Conservation (phyloP, 805 yeast genomes). For the Candida verbasci region DNA sequence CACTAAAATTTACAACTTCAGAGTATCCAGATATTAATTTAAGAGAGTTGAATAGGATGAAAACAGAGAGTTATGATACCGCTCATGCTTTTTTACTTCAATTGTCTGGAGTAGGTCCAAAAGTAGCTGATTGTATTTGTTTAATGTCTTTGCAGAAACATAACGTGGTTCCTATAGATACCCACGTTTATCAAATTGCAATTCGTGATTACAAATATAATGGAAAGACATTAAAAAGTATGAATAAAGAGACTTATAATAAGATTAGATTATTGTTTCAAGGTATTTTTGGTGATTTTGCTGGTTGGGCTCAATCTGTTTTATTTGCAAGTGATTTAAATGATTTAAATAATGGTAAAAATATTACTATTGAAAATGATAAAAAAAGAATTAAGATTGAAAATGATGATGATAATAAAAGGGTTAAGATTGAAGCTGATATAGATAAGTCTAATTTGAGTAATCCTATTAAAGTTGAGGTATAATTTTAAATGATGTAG, state of each 20-base stretch:
- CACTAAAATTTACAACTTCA: constrained; percentile 45
- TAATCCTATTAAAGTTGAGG: too few relatives aligned
- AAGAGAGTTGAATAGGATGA: constrained; percentile 36
- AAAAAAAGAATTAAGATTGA: background rate
- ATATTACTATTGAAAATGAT: constrained; percentile 7
- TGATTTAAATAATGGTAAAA: constrained; percentile 65
- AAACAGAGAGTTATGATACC: constrained; percentile 44
- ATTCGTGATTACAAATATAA: constrained; percentile 69
- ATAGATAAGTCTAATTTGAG: too few relatives aligned
- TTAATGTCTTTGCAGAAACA: constrained; percentile 86
- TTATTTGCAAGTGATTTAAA: constrained; percentile 79
- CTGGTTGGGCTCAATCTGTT: constrained; percentile 99
- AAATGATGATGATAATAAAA: background rate
- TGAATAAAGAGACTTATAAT: constrained; percentile 50
- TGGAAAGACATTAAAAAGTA: constrained; percentile 36
- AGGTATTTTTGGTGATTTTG: constrained; percentile 79
- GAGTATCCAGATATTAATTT: constrained; percentile 30
- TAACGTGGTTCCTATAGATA: constrained; percentile 90
- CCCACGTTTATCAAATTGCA: constrained; percentile 91
- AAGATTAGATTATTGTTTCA: constrained; percentile 57
- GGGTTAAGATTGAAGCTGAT: constrained; percentile 7
- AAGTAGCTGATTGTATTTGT: constrained; percentile 95
- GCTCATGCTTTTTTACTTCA: constrained; percentile 58
- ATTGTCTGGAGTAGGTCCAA: constrained; percentile 91
- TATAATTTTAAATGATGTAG: too few relatives aligned